Percentiles rank a stretch among this genome's conserved stretches.
These are phyloP conservation scores for Protomyces inundatus DNA, from an alignment of 1,139 yeast genomes.

Conservation along the genomic window DNA sequence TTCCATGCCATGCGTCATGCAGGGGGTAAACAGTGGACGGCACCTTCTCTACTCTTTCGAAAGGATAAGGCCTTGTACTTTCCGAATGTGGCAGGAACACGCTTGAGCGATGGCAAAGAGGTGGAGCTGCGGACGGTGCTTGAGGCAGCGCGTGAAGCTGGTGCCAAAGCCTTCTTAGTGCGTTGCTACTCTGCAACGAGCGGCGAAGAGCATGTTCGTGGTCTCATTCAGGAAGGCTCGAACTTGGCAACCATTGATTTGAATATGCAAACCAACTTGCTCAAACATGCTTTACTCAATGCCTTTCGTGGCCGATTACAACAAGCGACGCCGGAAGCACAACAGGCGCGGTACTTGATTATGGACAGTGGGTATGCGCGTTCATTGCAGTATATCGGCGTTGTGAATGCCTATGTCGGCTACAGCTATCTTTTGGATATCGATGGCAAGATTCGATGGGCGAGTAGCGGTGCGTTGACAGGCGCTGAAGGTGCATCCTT, in stretches of 20 bases:
- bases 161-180: constrained; percentile 57
- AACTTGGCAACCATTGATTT: constrained; percentile 54
- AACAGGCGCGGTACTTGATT: constrained; percentile 58
- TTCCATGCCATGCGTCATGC: constrained; percentile 27
- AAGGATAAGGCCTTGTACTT: constrained; percentile 59
- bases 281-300: constrained; percentile 61
- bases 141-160: constrained; percentile 39
- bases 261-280: constrained; percentile 63
- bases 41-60: constrained; percentile 24
- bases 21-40: constrained; percentile 29
- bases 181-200: constrained; percentile 32
- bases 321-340: constrained; percentile 43
- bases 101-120: constrained; percentile 39
- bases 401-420: constrained; percentile 78
- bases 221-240: constrained; percentile 4
- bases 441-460: constrained; percentile 79
- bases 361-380: constrained; percentile 44
- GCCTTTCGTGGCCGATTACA: constrained; percentile 45
- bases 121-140: not conserved
- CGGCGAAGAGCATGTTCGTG: constrained; percentile 22
- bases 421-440: constrained; percentile 73
- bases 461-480: constrained; percentile 74
- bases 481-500: constrained; percentile 47
- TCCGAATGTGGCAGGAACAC: constrained; percentile 70
- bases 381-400: constrained; percentile 41